phyloP scores from a whole-genome alignment of 2,329 filamentous ascomycete species.

The Cordyceps cicadae region DNA sequence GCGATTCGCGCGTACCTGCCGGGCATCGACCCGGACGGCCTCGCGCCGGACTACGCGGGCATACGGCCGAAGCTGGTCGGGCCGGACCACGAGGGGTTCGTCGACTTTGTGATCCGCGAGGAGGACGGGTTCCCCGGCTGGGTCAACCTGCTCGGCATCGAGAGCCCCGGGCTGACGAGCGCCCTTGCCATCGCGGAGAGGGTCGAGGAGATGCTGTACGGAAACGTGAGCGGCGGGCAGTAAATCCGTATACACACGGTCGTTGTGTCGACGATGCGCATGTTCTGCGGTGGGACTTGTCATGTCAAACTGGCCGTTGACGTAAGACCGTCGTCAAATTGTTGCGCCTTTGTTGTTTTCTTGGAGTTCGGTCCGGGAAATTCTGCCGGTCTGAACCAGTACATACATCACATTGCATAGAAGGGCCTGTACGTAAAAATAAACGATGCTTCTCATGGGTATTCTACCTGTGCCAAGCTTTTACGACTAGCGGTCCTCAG shows the following conservation, averaged over 20 bases:
- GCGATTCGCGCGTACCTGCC: constrained; percentile 79
- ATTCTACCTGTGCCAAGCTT: constrained; percentile 1
- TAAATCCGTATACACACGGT: neutral
- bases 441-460: constrained; percentile 6
- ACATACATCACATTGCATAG: constrained; percentile 5
- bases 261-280: neutral
- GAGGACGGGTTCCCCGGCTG: constrained; percentile 76
- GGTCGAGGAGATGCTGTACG: constrained; percentile 50
- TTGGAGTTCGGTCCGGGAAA: neutral
- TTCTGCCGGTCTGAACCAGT: neutral
- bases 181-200: constrained; percentile 75
- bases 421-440: constrained; percentile 1
- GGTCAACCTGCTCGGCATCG: constrained; percentile 85
- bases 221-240: constrained; percentile 10
- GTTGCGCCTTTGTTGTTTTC: neutral
- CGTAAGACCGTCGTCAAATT: no score
- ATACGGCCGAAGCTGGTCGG: constrained; percentile 75
- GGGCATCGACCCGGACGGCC: constrained; percentile 52
- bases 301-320: no score
- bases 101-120: constrained; percentile 73
- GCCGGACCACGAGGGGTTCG: constrained; percentile 57
- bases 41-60: constrained; percentile 80
- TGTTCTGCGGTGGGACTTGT: no score
- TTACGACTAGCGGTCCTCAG: neutral
- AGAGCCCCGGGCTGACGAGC: constrained; percentile 87